phyloP scores from a whole-genome alignment of 495 filamentous ascomycete genomes.

The Podospora pseudocomata region DNA sequence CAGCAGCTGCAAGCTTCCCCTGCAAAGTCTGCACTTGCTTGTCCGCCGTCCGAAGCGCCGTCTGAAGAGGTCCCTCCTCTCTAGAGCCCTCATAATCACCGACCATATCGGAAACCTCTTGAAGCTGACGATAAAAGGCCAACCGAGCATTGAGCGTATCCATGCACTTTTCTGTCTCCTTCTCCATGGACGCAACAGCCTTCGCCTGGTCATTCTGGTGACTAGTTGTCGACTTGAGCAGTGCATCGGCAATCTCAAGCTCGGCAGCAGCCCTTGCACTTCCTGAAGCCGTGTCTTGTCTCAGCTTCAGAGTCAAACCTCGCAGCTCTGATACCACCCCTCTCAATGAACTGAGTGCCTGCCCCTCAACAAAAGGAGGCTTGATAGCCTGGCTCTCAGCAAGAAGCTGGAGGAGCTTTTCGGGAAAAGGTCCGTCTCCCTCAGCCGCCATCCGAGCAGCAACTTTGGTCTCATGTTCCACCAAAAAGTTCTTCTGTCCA shows the following conservation, averaged over 20 bases:
- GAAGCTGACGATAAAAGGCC: constrained; percentile 85
- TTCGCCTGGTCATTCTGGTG: constrained; percentile 65
- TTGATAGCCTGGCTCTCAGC: constrained; percentile 52
- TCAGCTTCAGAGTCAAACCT: constrained; percentile 57
- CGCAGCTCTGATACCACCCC: constrained; percentile 66
- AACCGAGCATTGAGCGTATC: constrained; percentile 75
- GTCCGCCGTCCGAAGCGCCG: constrained; percentile 21
- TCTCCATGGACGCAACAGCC: constrained; percentile 55
- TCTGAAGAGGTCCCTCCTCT: constrained; percentile 37
- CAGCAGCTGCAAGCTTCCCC: constrained; percentile 55
- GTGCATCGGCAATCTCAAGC: constrained; percentile 52
- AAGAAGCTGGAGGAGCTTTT: constrained; percentile 62
- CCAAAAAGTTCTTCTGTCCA: constrained; percentile 71
- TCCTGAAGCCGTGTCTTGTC: constrained; percentile 57
- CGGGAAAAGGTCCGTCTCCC: constrained; percentile 67
- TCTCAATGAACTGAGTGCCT: constrained; percentile 56
- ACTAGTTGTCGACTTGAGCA: constrained; percentile 56
- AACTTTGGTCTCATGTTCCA: constrained; percentile 66
- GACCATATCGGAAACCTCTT: constrained; percentile 82
- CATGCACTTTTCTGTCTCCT: constrained; percentile 72
- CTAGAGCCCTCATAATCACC: constrained; percentile 58
- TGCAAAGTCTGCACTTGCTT: constrained; percentile 49
- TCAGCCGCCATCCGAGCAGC: constrained; percentile 56
- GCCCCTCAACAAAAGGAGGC: constrained; percentile 46
- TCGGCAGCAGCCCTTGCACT: constrained; percentile 61